Evolutionary conservation across 768 basidiomycete species (phyloP), one percentile per base, ranked within the genome.

Genomic region (Ramaria rubella): DNA sequence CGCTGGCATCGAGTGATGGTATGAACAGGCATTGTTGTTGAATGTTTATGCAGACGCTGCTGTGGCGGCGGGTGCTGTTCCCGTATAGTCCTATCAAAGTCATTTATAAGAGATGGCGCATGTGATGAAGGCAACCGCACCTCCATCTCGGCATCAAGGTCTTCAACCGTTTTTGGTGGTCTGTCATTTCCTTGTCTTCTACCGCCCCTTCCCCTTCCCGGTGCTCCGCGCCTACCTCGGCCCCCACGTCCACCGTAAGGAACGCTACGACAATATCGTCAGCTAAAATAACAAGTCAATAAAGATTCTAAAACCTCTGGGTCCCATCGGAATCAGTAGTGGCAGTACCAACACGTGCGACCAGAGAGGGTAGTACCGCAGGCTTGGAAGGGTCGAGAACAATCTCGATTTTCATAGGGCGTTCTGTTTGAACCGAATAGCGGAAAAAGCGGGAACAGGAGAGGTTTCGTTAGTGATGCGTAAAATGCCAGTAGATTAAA

Each of bases 371-470:
- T 14, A 76, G 70, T 12, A 81, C 71, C 5, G 82, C 77, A 17
- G 85, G 74, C 40, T 81, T 79, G 44, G 84, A 78, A 14, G 91
- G 91, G 74, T 95, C 91, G 68, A 95, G 81, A 44, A 98, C 83
- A 62, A 98, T 91, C 79, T 99, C 95, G 60, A 98, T 94, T 79
- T 94, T 95, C 94, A 98, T 96, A 24, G 93, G 90, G 63, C 90
- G 90, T 79, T 90, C 95, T 98, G 68, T 49, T 54, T 24, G 52
- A 44, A 54, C 14, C 30, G 26, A 23, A 54, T 3, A 46, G 30
- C n/a, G 3, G 30, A 43, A 17, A 45, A 49, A 48, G 21, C 21
- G 19, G 27, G 19, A 21, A 38, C 8, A 29, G 23, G 31, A n/a
- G 24, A 56, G n/a, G 24, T 48, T 19, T 12, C 12, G 44, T 19